Base-by-base conservation (phyloP, 164 flowering plant species). In the Nymphaea thermarum region DNA sequence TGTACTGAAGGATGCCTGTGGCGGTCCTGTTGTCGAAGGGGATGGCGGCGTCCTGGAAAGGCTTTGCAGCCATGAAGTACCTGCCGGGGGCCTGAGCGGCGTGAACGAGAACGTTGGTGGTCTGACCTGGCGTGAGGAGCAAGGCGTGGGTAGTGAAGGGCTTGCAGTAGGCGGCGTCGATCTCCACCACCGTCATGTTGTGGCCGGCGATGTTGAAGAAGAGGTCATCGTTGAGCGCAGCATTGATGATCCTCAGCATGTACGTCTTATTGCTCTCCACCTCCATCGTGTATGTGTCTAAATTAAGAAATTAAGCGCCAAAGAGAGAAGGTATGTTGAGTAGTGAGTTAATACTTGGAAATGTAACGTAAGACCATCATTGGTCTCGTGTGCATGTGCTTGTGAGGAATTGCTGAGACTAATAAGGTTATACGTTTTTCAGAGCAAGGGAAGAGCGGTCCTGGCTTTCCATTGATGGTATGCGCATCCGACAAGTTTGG, bases 391-490 rank as follows among this genome's bases (percentile, higher is more conserved):
- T 25, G 36, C 36, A 25, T 0, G 36, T 25, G 36, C 36, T 25
- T 1, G 36, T 25, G 36, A 25, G 36, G 36, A 25, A 25, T 0
- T 25, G 0, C 1, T 25, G 36, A 25, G 36, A 25, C 1, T 25
- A 25, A 25, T 25, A 25, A 25, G 36, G 36, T 17, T 74, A 68
- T 83, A 84, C 90, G 75, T 74, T 84, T 84, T 70, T 81, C 82
- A 5, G 84, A 83, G 44, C 90, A 86, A 2, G 87, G 86, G 59
- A 79, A 83, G 63, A 86, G 78, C 51, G 83, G 85, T 63, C 90
- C 90, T 59, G 90, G 88, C 71, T 83, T 82, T 3, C 88, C 90
- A 62, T 86, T 86, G 74, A 86, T 86, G 6, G 86, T 81, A 63
- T 82, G 87, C 53, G 90, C 88, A 66, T 86, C 91, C 0, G 91